phyloP scores from a whole-genome alignment of 371 early-diverging fungal genomes.

The Syncephalastrum sp. region DNA sequence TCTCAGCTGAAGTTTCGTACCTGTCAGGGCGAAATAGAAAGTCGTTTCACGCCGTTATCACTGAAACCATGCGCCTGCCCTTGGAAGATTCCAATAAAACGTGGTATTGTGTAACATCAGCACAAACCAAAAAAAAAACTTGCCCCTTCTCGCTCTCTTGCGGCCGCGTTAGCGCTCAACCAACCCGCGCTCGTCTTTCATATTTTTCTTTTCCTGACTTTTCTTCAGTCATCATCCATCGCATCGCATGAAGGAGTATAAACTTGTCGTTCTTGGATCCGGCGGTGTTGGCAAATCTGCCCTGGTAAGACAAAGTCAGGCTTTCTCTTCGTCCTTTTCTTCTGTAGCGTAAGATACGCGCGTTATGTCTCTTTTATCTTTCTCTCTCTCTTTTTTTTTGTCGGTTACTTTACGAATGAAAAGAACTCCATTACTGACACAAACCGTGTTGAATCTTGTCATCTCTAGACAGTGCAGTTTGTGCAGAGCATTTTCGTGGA shows the following conservation, averaged over 20 bases:
- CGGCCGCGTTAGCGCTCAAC: too few species aligned
- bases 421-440: neutral
- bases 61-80: neutral
- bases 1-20: too few species aligned
- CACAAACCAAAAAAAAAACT: neutral
- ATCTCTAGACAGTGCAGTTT: constrained; percentile 82
- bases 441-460: neutral
- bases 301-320: constrained; percentile 55
- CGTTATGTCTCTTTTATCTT: neutral
- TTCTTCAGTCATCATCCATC: too few species aligned
- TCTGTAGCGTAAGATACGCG: neutral
- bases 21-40: too few species aligned
- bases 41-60: too few species aligned
- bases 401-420: too few species aligned
- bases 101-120: neutral
- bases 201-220: too few species aligned
- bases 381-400: neutral
- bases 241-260: constrained; percentile 70
- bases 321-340: neutral
- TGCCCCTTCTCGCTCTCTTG: too few species aligned
- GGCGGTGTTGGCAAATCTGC: constrained; percentile 92
- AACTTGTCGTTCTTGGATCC: constrained; percentile 86
- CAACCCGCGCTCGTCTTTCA: too few species aligned
- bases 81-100: neutral
- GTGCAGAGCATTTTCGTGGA: constrained; percentile 90